Base-by-base conservation (phyloP, 345 rosid species). In the Gossypium arboreum region DNA sequence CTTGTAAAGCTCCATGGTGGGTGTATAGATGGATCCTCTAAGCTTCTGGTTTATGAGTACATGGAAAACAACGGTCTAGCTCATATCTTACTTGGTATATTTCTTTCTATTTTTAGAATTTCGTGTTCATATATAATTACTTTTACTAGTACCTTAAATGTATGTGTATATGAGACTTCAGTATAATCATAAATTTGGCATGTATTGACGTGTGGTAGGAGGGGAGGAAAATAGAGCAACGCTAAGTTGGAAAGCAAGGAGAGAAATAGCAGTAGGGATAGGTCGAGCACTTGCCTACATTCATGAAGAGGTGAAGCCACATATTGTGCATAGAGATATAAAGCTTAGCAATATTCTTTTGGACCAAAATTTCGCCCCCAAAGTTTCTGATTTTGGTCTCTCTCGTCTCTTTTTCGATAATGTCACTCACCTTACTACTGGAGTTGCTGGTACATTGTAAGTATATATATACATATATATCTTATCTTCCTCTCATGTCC, bases 391-490 rank as follows among this genome's bases (percentile, higher is more conserved):
- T 80, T 86, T 82, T 24, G 84, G 89, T 0, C 85, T 82, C 44
- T 84, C 84, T 10, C 81, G 81, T 24, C 20, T 86, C 7, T 79
- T 86, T 25, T 65, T 81, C 0, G 79, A 76, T 0, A 67, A 63
- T 24, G 10, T 68, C 16, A 78, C 85, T 34, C 85, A 77, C 17
- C 51, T 82, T 2, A 86, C 76, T 44, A 86, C 85, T 0, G 60
- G 83, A 3, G 86, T 84, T 0, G 89, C 89, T 0, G 86, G 86
- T 29, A 83, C 87, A 20, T 50, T 86, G 89, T 86, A 82, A 82
- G 89, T 69, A 9, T 12, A 45, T 47, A 47, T 9, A 47, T 11
- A 45, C 2, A 47, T 47, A 12, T 34, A 34, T 29, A 29, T 29
- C 39, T 34, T 34, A 7, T 34, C 41, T 34, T 34, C 41, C 7